phyloP scores from a whole-genome alignment of 495 filamentous ascomycete genomes.

The Daldinia bambusicola region DNA sequence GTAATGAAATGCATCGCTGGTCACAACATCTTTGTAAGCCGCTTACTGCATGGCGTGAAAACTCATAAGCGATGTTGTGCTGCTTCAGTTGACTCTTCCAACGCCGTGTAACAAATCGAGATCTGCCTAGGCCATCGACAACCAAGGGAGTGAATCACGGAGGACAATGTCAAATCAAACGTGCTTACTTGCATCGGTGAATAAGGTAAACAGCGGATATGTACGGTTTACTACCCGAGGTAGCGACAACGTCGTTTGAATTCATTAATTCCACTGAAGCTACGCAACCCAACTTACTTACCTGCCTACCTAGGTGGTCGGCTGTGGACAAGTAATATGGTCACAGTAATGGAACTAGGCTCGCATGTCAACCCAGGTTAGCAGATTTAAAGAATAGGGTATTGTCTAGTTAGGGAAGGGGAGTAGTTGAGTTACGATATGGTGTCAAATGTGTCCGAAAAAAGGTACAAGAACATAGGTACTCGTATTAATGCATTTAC shows the following conservation, averaged over 20 bases:
- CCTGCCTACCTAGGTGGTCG: too few species aligned
- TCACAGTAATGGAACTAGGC: neutral
- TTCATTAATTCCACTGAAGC: neutral
- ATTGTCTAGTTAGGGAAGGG: neutral
- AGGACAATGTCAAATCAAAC: neutral
- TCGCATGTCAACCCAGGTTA: neutral
- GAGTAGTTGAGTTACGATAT: neutral
- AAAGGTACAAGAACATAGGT: too few species aligned
- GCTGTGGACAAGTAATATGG: neutral
- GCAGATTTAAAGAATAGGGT: neutral
- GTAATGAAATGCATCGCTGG: neutral
- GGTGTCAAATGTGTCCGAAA: too few species aligned
- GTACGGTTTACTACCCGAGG: neutral
- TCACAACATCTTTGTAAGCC: neutral
- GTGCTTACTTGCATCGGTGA: neutral
- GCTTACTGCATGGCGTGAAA: neutral
- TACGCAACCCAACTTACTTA: neutral
- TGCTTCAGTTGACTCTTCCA: neutral
- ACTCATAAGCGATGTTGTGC: neutral
- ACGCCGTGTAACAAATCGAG: neutral
- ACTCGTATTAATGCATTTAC: too few species aligned
- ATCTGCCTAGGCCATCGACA: neutral
- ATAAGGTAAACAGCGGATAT: neutral
- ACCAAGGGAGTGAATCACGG: neutral
- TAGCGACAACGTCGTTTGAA: neutral